Evolutionary conservation across 2,329 filamentous ascomycete species (phyloP).

Genomic region (Blastomyces parvus): DNA sequence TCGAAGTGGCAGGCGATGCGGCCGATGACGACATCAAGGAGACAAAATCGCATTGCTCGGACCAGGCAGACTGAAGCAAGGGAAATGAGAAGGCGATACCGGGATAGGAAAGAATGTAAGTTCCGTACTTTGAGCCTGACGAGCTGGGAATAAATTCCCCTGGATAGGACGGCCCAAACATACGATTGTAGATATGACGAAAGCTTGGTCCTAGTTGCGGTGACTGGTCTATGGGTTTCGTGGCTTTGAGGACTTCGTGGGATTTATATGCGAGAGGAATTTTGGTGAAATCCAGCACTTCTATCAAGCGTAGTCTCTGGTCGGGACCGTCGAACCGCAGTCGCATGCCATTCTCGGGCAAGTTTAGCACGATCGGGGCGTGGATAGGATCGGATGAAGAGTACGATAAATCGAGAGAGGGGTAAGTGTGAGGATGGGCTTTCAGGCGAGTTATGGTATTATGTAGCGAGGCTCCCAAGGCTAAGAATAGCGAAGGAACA

Average conservation of each 20-base stretch:
- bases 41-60: conserved; percentile 67
- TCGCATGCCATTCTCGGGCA: conserved; percentile 79
- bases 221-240: conserved; percentile 27
- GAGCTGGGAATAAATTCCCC: conserved; percentile 75
- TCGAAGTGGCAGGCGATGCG: conserved; percentile 66
- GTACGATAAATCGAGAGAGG: conserved; percentile 73
- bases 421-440: conserved; percentile 72
- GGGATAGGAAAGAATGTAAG: conserved; percentile 87
- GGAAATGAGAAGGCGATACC: conserved; percentile 90
- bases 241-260: conserved; percentile 61
- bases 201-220: conserved; percentile 58
- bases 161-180: conserved; percentile 89
- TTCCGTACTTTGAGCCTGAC: conserved; percentile 50
- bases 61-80: conserved; percentile 63
- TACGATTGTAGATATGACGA: conserved; percentile 78
- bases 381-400: conserved; percentile 64
- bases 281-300: conserved; percentile 82
- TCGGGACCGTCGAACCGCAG: conserved; percentile 90
- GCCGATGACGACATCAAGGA: conserved; percentile 70
- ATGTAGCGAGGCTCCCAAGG: conserved; percentile 82
- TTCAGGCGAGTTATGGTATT: conserved; percentile 82
- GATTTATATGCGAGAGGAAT: conserved; percentile 73
- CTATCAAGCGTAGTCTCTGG: conserved; percentile 81
- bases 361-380: conserved; percentile 62
- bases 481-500: conserved; percentile 40